phyloP scores from a whole-genome alignment of 768 basidiomycete species.

The Cystofilobasidium capitatum region DNA sequence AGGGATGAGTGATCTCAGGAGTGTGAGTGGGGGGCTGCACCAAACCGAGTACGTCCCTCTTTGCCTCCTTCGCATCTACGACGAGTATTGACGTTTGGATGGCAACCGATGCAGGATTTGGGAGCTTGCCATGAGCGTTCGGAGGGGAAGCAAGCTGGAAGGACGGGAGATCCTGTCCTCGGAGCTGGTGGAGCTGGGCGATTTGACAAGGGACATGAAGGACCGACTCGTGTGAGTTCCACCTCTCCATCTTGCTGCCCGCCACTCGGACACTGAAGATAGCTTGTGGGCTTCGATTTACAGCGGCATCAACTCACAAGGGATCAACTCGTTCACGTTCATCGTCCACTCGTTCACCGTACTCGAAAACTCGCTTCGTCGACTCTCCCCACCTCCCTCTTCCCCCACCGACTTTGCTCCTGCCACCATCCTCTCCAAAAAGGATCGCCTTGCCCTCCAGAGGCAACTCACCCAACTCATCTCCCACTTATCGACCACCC shows the following conservation, averaged over 20 bases:
- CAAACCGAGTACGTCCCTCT: constrained; percentile 28
- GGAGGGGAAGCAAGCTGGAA: constrained; percentile 29
- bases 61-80: background rate
- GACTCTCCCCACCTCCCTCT: background rate
- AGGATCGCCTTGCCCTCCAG: background rate
- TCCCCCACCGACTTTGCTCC: background rate
- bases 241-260: background rate
- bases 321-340: constrained; percentile 32
- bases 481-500: constrained; percentile 26
- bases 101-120: constrained; percentile 25
- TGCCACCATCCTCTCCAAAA: background rate
- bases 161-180: constrained; percentile 27
- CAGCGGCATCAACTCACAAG: constrained; percentile 29
- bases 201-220: constrained; percentile 32
- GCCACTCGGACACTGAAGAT: background rate
- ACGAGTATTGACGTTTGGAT: background rate
- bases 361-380: background rate
- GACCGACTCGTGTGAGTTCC: constrained; percentile 28
- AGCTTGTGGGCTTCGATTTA: background rate
- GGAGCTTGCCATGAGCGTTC: constrained; percentile 35
- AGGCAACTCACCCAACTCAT: constrained; percentile 31
- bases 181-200: constrained; percentile 28
- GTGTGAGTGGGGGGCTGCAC: constrained; percentile 24
- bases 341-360: constrained; percentile 24
- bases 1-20: constrained; percentile 24